A percentile compares a stretch with the other conserved stretches of the same genome.
Evolutionary conservation across 768 basidiomycete genomes (phyloP).

Genomic region (Phanerodontia chrysosporium): DNA sequence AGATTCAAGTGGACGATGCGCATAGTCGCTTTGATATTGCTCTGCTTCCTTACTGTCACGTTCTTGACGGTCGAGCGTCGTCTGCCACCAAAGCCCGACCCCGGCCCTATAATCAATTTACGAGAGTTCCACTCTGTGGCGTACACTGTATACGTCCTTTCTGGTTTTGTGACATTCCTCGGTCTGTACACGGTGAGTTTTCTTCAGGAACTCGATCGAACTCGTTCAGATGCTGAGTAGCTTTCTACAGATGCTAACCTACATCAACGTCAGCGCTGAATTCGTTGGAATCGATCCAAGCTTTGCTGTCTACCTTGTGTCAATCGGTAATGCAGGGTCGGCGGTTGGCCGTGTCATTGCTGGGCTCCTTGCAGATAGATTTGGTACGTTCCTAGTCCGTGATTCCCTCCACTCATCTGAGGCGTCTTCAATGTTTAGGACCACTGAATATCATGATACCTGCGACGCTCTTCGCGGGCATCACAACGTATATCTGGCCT

Average conservation of each 20-base stretch:
- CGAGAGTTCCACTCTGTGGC: constrained; percentile 44
- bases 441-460: constrained; percentile 67
- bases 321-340: constrained; percentile 66
- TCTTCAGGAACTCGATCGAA: no score
- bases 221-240: no score
- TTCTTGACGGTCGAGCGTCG: constrained; percentile 45
- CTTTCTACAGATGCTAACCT: constrained; percentile 56
- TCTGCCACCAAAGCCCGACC: constrained; percentile 46
- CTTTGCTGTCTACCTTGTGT: constrained; percentile 60
- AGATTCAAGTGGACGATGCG: constrained; percentile 80
- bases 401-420: neutral
- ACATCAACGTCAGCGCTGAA: constrained; percentile 56
- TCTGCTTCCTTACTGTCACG: constrained; percentile 45
- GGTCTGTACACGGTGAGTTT: constrained; percentile 62
- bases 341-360: constrained; percentile 54
- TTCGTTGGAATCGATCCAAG: constrained; percentile 42
- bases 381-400: constrained; percentile 34
- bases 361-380: constrained; percentile 50
- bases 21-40: constrained; percentile 59
- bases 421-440: constrained; percentile 33
- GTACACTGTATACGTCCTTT: constrained; percentile 54
- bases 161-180: constrained; percentile 55
- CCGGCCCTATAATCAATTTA: constrained; percentile 61
- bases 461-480: constrained; percentile 49
- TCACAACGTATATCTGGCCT: constrained; percentile 71